Conservation (phyloP, 164 flowering plant genomes). For the Brasenia schreberi region DNA sequence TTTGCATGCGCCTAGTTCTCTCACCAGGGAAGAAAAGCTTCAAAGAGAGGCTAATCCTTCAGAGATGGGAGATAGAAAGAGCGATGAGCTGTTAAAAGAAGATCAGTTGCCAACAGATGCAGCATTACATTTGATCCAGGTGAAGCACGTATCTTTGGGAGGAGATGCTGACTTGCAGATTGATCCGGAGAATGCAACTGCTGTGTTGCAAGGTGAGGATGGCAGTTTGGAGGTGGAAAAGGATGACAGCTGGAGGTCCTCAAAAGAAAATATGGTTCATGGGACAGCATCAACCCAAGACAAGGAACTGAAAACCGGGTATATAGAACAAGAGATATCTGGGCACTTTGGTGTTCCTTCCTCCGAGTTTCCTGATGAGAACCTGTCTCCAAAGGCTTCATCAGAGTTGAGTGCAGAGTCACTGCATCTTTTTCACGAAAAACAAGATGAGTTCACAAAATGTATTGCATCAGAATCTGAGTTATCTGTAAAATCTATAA, state of each 20-base stretch:
- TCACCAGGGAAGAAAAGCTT: conserved; percentile 6
- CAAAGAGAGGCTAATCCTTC: conserved; percentile 11
- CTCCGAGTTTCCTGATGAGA: too few species aligned
- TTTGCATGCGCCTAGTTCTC: conserved; percentile 1
- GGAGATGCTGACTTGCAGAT: too few species aligned
- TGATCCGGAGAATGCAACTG: too few species aligned
- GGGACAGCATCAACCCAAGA: too few species aligned
- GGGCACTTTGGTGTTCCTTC: too few species aligned
- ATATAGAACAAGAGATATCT: too few species aligned
- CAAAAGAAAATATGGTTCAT: too few species aligned
- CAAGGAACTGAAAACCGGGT: too few species aligned
- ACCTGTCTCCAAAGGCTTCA: neutral
- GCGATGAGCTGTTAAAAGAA: conserved; percentile 7
- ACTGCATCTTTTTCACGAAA: neutral
- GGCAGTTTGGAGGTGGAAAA: too few species aligned
- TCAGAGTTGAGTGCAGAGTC: too few species aligned
- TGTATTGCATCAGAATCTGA: neutral
- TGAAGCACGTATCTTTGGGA: neutral
- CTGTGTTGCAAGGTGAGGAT: too few species aligned
- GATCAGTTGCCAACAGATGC: conserved; percentile 5
- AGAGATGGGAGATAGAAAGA: conserved; percentile 6
- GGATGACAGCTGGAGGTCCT: too few species aligned
- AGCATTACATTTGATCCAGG: conserved; percentile 5
- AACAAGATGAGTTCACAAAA: neutral
- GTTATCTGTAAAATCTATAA: neutral